These are phyloP conservation scores for Platanus orientalis DNA, from an alignment of 164 flowering plant genomes.

Conservation along the genomic window DNA sequence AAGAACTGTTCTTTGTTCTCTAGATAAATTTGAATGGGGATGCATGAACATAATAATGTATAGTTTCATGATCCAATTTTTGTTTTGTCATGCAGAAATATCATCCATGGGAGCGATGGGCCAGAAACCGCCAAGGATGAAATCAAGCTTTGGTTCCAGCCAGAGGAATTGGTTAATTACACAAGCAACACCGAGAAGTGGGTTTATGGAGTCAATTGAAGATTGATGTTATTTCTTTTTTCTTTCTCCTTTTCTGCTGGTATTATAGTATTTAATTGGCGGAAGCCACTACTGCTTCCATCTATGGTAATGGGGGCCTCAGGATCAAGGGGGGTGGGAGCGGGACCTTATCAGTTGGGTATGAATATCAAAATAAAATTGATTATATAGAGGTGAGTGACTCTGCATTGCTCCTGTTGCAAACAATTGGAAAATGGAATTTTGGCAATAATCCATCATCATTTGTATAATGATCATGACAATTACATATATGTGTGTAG, in stretches of 20 bases:
- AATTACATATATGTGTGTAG: too few relatives aligned
- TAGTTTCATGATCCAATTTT: background rate
- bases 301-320: constrained; percentile 5
- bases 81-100: constrained; percentile 49
- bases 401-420: too few relatives aligned
- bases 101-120: constrained; percentile 97
- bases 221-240: background rate
- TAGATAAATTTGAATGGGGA: too few relatives aligned
- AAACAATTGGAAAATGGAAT: background rate
- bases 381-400: constrained; percentile 5
- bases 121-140: constrained; percentile 95
- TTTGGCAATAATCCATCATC: too few relatives aligned
- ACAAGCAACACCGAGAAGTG: constrained; percentile 84
- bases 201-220: constrained; percentile 73
- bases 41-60: too few relatives aligned
- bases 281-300: background rate
- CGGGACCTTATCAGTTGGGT: background rate
- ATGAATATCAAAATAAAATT: constrained; percentile 13
- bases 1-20: too few relatives aligned
- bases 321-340: constrained; percentile 1
- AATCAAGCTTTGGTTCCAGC: constrained; percentile 84
- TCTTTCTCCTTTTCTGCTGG: background rate
- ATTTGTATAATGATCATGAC: too few relatives aligned
- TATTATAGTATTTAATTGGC: too few relatives aligned
- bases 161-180: constrained; percentile 74